These are phyloP conservation scores for Hypoxylon sp. DNA, from an alignment of 2,329 filamentous ascomycete genomes.

Conservation along the genomic window DNA sequence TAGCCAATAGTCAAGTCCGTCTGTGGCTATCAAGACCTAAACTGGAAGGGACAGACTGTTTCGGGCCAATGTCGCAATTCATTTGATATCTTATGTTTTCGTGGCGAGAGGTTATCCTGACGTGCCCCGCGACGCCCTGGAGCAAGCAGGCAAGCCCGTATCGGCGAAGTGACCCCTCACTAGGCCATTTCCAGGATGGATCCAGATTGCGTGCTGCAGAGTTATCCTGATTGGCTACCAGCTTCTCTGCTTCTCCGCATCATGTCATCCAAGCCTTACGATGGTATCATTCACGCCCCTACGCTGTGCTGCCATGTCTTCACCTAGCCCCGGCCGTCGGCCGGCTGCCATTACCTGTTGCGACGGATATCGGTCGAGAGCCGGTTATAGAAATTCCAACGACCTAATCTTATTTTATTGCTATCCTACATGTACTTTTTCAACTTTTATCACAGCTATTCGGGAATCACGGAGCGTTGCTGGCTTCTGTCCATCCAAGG, in stretches of 20 bases:
- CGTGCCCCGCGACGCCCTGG: slow-evolving; percentile 32
- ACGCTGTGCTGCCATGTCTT: slow-evolving; percentile 1
- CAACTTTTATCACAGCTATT: no score
- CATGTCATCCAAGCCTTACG: slow-evolving; percentile 53
- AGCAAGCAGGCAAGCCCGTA: slow-evolving; percentile 18
- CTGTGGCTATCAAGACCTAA: slow-evolving; percentile 33
- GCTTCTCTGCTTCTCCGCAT: slow-evolving; percentile 46
- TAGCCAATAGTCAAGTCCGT: slow-evolving; percentile 27
- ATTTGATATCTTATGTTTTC: slow-evolving; percentile 40
- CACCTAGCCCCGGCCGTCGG: slow-evolving; percentile 32
- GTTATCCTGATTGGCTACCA: slow-evolving; percentile 51
- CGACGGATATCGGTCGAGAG: slow-evolving; percentile 36
- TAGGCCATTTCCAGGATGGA: slow-evolving; percentile 47
- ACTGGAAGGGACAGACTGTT: slow-evolving; percentile 26
- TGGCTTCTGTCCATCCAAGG: no score
- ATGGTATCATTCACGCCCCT: slow-evolving; percentile 51
- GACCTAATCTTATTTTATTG: no score
- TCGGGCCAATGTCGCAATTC: slow-evolving; percentile 43
- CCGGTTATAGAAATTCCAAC: background rate
- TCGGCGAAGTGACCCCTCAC: slow-evolving; percentile 49
- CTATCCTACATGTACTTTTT: no score
- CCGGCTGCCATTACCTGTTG: slow-evolving; percentile 12
- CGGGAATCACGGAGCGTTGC: no score
- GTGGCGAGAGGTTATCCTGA: slow-evolving; percentile 16
- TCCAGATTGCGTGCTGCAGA: slow-evolving; percentile 55